phyloP scores from a whole-genome alignment of 768 basidiomycete genomes.

The Filobasidium wieringae region DNA sequence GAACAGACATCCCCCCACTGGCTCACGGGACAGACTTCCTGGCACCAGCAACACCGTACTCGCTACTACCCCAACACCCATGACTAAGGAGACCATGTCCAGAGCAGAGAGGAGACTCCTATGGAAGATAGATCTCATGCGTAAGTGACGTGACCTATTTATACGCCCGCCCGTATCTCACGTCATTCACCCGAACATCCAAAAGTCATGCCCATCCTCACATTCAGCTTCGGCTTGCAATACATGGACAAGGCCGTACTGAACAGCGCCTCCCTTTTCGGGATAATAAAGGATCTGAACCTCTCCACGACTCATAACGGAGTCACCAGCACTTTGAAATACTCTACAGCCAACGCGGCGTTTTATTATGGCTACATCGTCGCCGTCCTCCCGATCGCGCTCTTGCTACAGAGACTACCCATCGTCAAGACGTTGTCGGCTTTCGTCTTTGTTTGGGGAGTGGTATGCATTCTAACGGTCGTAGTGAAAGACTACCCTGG shows the following conservation, averaged over 20 bases:
- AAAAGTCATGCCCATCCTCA: slow-evolving; percentile 37
- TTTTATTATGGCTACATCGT: slow-evolving; percentile 39
- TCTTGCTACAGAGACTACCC: slow-evolving; percentile 23
- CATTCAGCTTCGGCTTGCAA: slow-evolving; percentile 33
- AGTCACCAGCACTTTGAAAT: slow-evolving; percentile 26
- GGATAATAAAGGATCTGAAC: slow-evolving; percentile 32
- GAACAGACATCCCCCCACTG: too few relatives aligned
- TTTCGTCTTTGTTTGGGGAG: slow-evolving; percentile 30
- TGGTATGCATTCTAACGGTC: slow-evolving; percentile 29
- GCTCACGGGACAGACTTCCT: too few relatives aligned
- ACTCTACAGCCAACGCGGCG: slow-evolving; percentile 35
- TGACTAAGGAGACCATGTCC: too few relatives aligned
- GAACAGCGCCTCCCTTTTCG: slow-evolving; percentile 34
- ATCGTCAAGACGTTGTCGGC: slow-evolving; percentile 20
- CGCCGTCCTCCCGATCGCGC: slow-evolving; percentile 31
- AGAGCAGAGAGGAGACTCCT: neutral
- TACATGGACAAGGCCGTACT: slow-evolving; percentile 37
- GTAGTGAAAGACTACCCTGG: slow-evolving; percentile 24
- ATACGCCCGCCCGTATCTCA: neutral
- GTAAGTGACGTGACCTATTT: neutral
- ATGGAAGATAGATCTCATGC: neutral
- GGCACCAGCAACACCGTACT: too few relatives aligned
- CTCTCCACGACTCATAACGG: slow-evolving; percentile 26
- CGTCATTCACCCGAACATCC: neutral
- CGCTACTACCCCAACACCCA: too few relatives aligned